These are phyloP conservation scores for Lithospermum erythrorhizon DNA, from an alignment of 257 asterid species.

Conservation along the genomic window DNA sequence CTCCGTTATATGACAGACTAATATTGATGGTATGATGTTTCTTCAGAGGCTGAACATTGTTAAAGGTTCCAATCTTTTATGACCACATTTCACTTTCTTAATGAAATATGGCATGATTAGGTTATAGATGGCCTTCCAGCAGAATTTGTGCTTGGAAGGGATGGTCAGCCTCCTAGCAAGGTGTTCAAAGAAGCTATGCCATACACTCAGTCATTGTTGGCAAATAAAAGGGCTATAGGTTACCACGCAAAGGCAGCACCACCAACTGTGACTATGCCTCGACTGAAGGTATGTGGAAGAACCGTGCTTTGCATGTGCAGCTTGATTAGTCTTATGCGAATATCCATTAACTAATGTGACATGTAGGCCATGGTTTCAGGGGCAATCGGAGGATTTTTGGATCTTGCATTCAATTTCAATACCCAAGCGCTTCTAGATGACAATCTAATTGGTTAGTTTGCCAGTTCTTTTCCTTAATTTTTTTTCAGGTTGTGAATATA, in stretches of 20 bases:
- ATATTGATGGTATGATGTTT: slow-evolving; percentile 52
- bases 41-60: slow-evolving; percentile 3
- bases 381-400: slow-evolving; percentile 83
- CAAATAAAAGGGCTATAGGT: slow-evolving; percentile 58
- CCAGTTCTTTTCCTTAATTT: background rate
- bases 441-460: slow-evolving; percentile 73
- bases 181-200: slow-evolving; percentile 70
- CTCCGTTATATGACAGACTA: slow-evolving; percentile 57
- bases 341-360: background rate
- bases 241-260: slow-evolving; percentile 95
- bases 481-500: slow-evolving; percentile 1
- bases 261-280: slow-evolving; percentile 98
- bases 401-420: slow-evolving; percentile 82
- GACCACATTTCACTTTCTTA: slow-evolving; percentile 2
- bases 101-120: slow-evolving; percentile 20
- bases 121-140: slow-evolving; percentile 95
- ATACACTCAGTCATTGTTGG: slow-evolving; percentile 64
- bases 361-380: slow-evolving; percentile 92
- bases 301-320: slow-evolving; percentile 1
- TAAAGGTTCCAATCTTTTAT: slow-evolving; percentile 1
- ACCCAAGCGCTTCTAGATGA: slow-evolving; percentile 83
- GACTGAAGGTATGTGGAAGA: slow-evolving; percentile 52
- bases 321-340: slow-evolving; percentile 7
- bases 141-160: slow-evolving; percentile 78
- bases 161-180: slow-evolving; percentile 61